These are phyloP conservation scores for Boletus coccyginus DNA, from an alignment of 768 basidiomycete species.

Conservation along the genomic window DNA sequence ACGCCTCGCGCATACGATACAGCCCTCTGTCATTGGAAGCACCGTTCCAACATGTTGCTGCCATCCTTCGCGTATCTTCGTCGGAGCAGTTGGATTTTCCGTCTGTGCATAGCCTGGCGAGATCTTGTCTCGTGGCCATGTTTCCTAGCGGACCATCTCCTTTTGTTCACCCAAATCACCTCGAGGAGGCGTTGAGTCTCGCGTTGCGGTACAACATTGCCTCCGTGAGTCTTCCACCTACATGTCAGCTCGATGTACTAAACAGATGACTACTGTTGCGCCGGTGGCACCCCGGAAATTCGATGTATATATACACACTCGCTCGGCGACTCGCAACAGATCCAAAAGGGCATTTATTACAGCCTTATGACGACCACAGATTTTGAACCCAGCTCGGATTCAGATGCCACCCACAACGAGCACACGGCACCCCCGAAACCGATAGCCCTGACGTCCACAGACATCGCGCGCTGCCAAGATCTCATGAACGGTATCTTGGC, in stretches of 20 bases:
- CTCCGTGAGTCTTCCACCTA: constrained; percentile 41
- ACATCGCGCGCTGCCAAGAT: constrained; percentile 40
- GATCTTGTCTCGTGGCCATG: constrained; percentile 39
- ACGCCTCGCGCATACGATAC: neutral
- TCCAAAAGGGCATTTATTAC: constrained; percentile 64
- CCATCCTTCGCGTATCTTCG: constrained; percentile 57
- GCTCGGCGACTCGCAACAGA: constrained; percentile 32
- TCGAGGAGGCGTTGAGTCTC: constrained; percentile 53
- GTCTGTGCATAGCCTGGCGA: constrained; percentile 44
- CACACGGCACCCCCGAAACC: neutral
- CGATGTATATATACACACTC: neutral
- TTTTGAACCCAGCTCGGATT: constrained; percentile 44
- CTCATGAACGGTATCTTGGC: constrained; percentile 56
- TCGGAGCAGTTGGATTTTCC: constrained; percentile 58
- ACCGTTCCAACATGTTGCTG: constrained; percentile 46
- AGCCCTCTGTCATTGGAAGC: constrained; percentile 48
- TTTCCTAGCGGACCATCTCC: constrained; percentile 50
- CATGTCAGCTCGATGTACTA: neutral
- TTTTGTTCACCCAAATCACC: constrained; percentile 41
- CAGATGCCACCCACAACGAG: constrained; percentile 11
- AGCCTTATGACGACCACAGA: constrained; percentile 57
- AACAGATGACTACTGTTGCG: neutral
- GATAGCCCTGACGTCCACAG: constrained; percentile 30
- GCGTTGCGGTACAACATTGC: constrained; percentile 45
- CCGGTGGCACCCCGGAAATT: neutral